Evolutionary conservation across 306 rosid species (phyloP).

Genomic region (Cyclanthera cordifolia): DNA sequence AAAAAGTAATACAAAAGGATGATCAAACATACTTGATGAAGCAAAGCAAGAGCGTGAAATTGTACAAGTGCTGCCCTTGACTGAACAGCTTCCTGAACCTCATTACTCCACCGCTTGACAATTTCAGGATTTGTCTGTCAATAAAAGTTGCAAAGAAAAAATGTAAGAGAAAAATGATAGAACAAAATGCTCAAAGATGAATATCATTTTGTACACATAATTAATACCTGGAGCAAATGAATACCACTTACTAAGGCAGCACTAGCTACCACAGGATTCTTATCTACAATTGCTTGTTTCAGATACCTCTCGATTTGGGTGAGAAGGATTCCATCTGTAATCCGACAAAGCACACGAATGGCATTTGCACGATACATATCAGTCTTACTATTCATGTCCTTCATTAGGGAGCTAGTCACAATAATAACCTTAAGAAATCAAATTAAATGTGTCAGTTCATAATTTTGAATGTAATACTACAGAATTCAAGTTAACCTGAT

Average conservation of each 20-base stretch:
- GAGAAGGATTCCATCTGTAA: conserved; percentile 94
- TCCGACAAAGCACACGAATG: conserved; percentile 92
- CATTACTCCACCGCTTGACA: conserved; percentile 98
- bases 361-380: conserved; percentile 99
- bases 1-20: conserved; percentile 12
- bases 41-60: conserved; percentile 86
- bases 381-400: conserved; percentile 96
- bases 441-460: conserved; percentile 25
- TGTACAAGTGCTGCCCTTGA: conserved; percentile 98
- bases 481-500: conserved; percentile 13
- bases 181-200: conserved; percentile 8
- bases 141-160: neutral
- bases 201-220: neutral
- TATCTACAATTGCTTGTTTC: conserved; percentile 95
- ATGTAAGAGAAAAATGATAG: neutral
- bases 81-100: conserved; percentile 98
- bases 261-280: conserved; percentile 98
- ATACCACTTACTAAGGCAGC: conserved; percentile 96
- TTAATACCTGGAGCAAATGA: conserved; percentile 86
- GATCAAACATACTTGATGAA: conserved; percentile 68
- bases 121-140: conserved; percentile 89
- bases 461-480: conserved; percentile 13
- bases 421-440: conserved; percentile 51
- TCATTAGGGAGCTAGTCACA: conserved; percentile 97
- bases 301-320: conserved; percentile 91